phyloP scores from a whole-genome alignment of 2,329 filamentous ascomycete species.

The Colletotrichum filicis region DNA sequence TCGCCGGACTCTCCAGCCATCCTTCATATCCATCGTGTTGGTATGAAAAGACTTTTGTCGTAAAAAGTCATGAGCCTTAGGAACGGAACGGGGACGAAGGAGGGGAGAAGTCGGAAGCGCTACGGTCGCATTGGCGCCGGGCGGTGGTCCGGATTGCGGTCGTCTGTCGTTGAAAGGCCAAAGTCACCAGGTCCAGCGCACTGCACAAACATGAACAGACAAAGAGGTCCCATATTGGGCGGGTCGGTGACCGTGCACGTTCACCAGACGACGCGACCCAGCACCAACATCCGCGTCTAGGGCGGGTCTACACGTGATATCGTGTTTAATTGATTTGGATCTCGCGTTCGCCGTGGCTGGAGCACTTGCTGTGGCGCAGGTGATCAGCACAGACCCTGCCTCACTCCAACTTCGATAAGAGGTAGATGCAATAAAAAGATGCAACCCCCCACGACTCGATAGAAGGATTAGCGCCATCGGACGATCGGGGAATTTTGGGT shows the following conservation, averaged over 20 bases:
- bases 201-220: conserved; percentile 7
- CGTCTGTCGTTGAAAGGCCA: conserved; percentile 14
- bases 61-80: neutral
- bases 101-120: neutral
- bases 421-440: neutral
- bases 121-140: conserved; percentile 28
- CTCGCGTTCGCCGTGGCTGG: neutral
- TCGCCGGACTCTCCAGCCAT: conserved; percentile 20
- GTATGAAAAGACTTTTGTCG: neutral
- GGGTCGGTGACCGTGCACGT: conserved; percentile 26
- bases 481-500: conserved; percentile 30
- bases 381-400: neutral
- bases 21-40: conserved; percentile 6
- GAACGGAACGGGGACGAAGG: neutral
- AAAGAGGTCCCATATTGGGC: conserved; percentile 5
- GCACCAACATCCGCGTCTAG: conserved; percentile 1
- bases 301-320: conserved; percentile 9
- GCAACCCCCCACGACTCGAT: conserved; percentile 6
- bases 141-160: conserved; percentile 7
- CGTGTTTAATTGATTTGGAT: conserved; percentile 29
- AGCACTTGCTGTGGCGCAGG: neutral
- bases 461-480: conserved; percentile 25
- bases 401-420: neutral
- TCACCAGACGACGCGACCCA: conserved; percentile 34
- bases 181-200: neutral